Base-by-base conservation (phyloP, 2,329 filamentous ascomycete species). In the Hypoxylon sp. region DNA sequence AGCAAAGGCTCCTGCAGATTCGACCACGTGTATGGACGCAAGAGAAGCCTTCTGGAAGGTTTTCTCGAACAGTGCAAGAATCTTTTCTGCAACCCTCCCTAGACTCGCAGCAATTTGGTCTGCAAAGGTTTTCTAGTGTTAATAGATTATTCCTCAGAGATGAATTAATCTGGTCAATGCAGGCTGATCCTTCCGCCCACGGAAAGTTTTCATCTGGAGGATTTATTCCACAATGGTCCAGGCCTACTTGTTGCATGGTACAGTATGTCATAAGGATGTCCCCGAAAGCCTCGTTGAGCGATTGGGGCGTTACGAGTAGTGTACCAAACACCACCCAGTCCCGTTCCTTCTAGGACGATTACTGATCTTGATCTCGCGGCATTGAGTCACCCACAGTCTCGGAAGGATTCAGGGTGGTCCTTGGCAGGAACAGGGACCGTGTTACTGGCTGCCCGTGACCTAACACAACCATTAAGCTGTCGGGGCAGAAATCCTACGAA, bases 1-100 rank as follows among this genome's bases (percentile, higher is more conserved):
- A 73, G 71, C 69, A 58, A 66, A 65, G 37, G 63, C 55, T 73
- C 66, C 61, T 73, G 69, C 71, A 70, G 61, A 60, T 61, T 58
- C 63, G 46, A 64, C 71, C 65, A 71, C 70, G 67, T 68, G 69
- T 69, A 65, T 63, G 65, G 59, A 73, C 55, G 72, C 65, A 30
- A 68, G 60, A 67, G 72, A 75, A 74, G 47, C 41, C 65, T 74
- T 75, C 74, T 72, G 16, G 74, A 75, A 75, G 72, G 63, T 54
- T 53, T 74, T 70, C 63, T 74, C 47, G 73, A 75, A 74, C 70
- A 65, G 45, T 43, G 61, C 16, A 32, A 21, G 55, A 59, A 55
- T 59, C 11, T 47, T 64, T 52, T 50, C 43, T 73, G 70, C 41
- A 73, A 73, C 71, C 67, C 67, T 73, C 70, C 71, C 58, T 58